Conservation (phyloP, 2,329 filamentous ascomycete species). For the Pleoardoris graminearum region DNA sequence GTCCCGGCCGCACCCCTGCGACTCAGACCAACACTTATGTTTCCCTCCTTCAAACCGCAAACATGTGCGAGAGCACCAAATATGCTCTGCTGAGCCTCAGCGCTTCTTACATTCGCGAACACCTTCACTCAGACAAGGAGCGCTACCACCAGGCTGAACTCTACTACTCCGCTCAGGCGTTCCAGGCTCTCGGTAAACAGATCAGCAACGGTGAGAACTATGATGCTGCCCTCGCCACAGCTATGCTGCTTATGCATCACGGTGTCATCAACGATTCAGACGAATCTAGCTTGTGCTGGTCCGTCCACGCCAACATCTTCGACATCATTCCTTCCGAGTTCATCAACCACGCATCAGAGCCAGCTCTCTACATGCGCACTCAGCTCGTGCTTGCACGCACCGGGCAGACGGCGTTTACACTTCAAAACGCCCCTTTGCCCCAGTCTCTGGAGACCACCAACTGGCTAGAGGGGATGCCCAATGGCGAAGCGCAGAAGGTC, state of each 20-base stretch:
- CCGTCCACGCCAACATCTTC: conserved; percentile 38
- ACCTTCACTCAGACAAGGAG: conserved; percentile 33
- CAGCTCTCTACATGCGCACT: conserved; percentile 34
- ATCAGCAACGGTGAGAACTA: conserved; percentile 33
- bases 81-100: conserved; percentile 38
- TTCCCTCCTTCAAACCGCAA: conserved; percentile 26
- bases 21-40: conserved; percentile 34
- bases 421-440: conserved; percentile 23
- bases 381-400: conserved; percentile 36
- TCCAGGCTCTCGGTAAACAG: conserved; percentile 33
- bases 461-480: conserved; percentile 29
- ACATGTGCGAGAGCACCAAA: conserved; percentile 34
- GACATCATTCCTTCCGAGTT: conserved; percentile 30
- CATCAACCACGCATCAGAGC: conserved; percentile 29
- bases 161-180: conserved; percentile 38
- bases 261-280: conserved; percentile 29
- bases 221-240: conserved; percentile 36
- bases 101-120: conserved; percentile 38
- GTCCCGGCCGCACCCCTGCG: conserved; percentile 34
- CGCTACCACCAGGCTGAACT: conserved; percentile 37
- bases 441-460: conserved; percentile 30
- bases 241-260: conserved; percentile 42
- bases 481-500: conserved; percentile 29
- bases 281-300: conserved; percentile 38
- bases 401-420: conserved; percentile 26